Conservation (phyloP, 192 early-diverging fungal species). For the Mortierella alpina region DNA sequence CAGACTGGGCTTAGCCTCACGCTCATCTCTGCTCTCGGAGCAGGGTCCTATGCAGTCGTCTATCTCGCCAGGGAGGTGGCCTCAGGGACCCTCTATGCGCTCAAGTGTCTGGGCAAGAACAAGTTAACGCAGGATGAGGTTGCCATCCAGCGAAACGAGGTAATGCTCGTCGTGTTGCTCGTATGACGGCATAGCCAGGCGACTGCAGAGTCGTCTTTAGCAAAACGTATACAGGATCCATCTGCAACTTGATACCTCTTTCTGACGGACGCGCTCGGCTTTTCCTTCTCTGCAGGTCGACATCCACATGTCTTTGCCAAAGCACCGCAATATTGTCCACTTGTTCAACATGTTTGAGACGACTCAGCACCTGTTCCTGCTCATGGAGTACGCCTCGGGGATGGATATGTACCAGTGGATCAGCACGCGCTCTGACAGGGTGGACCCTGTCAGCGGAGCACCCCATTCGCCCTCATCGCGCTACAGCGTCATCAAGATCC, state of each 20-base stretch:
- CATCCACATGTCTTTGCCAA: slow-evolving; percentile 68
- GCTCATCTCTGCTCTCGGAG: slow-evolving; percentile 68
- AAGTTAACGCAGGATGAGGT: slow-evolving; percentile 72
- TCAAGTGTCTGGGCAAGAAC: slow-evolving; percentile 80
- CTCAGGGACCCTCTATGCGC: slow-evolving; percentile 68
- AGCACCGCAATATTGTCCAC: slow-evolving; percentile 71
- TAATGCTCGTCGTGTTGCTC: slow-evolving; percentile 11
- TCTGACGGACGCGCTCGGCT: not conserved
- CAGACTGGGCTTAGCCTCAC: slow-evolving; percentile 47
- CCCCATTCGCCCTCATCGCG: slow-evolving; percentile 71
- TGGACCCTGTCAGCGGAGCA: slow-evolving; percentile 51
- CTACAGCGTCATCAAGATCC: slow-evolving; percentile 68
- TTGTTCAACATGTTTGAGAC: slow-evolving; percentile 78
- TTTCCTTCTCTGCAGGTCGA: slow-evolving; percentile 30
- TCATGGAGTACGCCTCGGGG: slow-evolving; percentile 72
- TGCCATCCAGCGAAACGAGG: slow-evolving; percentile 75
- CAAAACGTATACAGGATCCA: not conserved
- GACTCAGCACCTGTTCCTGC: slow-evolving; percentile 73
- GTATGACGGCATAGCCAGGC: not conserved
- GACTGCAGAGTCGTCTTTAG: not conserved
- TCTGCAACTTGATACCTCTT: not conserved
- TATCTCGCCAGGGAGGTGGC: slow-evolving; percentile 72
- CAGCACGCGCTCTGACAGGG: slow-evolving; percentile 50
- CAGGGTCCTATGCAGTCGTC: slow-evolving; percentile 82
- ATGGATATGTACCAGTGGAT: slow-evolving; percentile 66